Percentiles rank a stretch among this genome's conserved stretches.
These are phyloP conservation scores for Fusarium devonianum DNA, from an alignment of 2,329 filamentous ascomycete genomes.

Conservation along the genomic window DNA sequence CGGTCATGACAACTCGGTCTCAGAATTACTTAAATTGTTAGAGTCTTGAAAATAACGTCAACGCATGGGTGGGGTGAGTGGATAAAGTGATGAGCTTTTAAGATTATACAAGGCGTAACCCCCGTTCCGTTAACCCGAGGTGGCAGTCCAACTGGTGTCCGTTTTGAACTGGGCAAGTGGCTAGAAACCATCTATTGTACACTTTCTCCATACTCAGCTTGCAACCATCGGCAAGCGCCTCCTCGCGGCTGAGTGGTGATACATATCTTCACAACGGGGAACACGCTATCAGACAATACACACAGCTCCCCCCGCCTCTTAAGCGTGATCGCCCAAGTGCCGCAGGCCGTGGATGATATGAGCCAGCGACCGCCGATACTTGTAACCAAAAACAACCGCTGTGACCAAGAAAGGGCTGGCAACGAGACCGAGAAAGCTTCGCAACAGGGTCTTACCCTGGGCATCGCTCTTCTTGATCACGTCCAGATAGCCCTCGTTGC, in stretches of 20 bases:
- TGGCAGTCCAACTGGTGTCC: constrained; percentile 1
- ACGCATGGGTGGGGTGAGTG: too few relatives aligned
- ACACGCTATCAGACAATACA: not conserved
- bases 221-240: constrained; percentile 6
- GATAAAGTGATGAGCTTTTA: not conserved
- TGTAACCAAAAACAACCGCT: constrained; percentile 39
- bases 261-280: not conserved
- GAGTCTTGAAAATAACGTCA: too few relatives aligned
- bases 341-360: constrained; percentile 29
- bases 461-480: constrained; percentile 73
- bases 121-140: constrained; percentile 17
- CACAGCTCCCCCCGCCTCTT: not conserved
- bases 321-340: constrained; percentile 13
- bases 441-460: constrained; percentile 69
- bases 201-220: constrained; percentile 4
- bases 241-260: constrained; percentile 2
- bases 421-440: constrained; percentile 50
- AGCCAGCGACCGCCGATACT: constrained; percentile 36
- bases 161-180: not conserved
- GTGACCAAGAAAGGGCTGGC: constrained; percentile 44
- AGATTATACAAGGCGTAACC: not conserved
- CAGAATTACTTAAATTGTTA: too few relatives aligned
- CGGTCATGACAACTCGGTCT: too few relatives aligned
- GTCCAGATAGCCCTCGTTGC: constrained; percentile 88
- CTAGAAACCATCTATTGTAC: constrained; percentile 16